Percentiles rank a stretch among this genome's conserved stretches.
phyloP scores from a whole-genome alignment of 1,139 yeast genomes.

The Geotrichum aggregatum region DNA sequence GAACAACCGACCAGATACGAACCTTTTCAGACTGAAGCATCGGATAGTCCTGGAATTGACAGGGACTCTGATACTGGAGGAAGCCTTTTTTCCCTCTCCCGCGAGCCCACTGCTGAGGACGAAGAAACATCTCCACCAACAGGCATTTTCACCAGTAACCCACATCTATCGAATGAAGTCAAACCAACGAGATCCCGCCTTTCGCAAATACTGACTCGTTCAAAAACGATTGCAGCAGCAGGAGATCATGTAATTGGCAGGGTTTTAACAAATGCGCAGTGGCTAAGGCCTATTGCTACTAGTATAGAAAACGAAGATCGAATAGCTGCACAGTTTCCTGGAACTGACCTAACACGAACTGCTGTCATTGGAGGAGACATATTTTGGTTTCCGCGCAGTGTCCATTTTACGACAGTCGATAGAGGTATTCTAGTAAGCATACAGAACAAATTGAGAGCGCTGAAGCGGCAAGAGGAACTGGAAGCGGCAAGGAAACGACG shows the following conservation, averaged over 20 bases:
- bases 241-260: background rate
- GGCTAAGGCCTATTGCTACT: constrained; percentile 1
- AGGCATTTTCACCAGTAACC: background rate
- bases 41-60: too few species aligned
- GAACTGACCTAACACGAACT: background rate
- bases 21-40: too few species aligned
- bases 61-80: too few species aligned
- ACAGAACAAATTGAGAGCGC: constrained; percentile 12
- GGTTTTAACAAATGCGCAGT: background rate
- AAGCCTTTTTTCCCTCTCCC: too few species aligned
- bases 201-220: background rate
- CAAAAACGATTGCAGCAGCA: background rate
- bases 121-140: too few species aligned
- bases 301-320: background rate
- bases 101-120: too few species aligned
- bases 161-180: background rate
- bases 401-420: constrained; percentile 8
- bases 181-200: background rate
- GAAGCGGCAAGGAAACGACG: background rate
- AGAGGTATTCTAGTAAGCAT: constrained; percentile 13
- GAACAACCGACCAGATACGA: too few species aligned
- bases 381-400: constrained; percentile 7
- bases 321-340: background rate
- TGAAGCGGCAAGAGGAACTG: background rate
- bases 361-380: constrained; percentile 10